Base-by-base conservation (phyloP, 139 green algal genomes). In the Zygnema cylindricum region DNA sequence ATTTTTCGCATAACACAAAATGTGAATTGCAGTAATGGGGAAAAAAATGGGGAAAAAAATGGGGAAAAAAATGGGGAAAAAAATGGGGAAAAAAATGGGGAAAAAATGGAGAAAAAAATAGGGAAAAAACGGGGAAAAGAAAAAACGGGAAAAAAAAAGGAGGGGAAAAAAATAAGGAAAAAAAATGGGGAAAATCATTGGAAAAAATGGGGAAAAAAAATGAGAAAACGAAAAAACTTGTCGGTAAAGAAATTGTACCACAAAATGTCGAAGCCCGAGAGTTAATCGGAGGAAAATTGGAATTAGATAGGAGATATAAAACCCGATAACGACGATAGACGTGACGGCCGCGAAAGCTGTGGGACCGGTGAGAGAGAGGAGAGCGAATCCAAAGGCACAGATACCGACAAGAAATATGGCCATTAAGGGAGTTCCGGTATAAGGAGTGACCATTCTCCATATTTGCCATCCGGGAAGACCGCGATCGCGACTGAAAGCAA, bases 251-350 rank as follows among this genome's bases (percentile, higher is more conserved):
- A 63, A 63, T 16, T 16, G 49, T 63, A 54, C 41, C 38, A 87
- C 55, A 30, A 79, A 79, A 25, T 3, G 11, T 11, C 71, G 71
- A 43, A 75, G 78, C 23, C 77, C 75, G 16, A 93, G 84, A 36
- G 81, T 89, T 11, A 93, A 39, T 43, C 93, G 89, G 22, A 95
- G 86, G 43, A 82, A 91, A 69, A 95, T 93, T 71, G 93, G 93
- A 33, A 95, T 92, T 32, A 76, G 84, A 78, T 95, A 95, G 23
- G 88, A 92, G 43, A 94, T 73, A 49, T 91, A 91, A 32, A 95
- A 83, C 38, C 93, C 90, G 36, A 95, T 92, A 38, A 93, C 84
- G 25, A 87, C 90, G 23, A 94, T 89, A 41, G 91, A 89, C 25
- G 90, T 92, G 16, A 93, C 86, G 3, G 93, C 92, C 1, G 77